Evolutionary conservation across 148 eudicot species (phyloP).

Genomic region (Rhododendron simsii): DNA sequence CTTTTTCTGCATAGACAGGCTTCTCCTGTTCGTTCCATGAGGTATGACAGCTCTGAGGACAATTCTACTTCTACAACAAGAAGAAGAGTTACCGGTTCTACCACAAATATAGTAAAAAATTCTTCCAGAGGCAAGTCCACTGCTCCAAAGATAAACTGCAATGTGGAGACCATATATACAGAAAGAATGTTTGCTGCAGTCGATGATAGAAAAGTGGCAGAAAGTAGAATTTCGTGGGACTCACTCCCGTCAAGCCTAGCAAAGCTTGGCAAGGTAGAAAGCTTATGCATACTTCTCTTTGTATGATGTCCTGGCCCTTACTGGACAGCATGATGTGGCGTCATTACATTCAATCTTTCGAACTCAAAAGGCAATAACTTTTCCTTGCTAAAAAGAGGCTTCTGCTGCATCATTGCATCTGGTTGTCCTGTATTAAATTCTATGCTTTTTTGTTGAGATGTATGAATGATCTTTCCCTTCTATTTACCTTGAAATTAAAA

Average conservation of each 20-base stretch:
- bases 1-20: slow-evolving; percentile 25
- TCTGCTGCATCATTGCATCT: neutral
- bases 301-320: neutral
- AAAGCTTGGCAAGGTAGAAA: slow-evolving; percentile 41
- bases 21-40: slow-evolving; percentile 36
- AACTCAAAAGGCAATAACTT: neutral
- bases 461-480: neutral
- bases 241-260: slow-evolving; percentile 34
- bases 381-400: neutral
- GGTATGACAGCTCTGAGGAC: slow-evolving; percentile 41
- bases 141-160: slow-evolving; percentile 7
- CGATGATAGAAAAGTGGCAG: slow-evolving; percentile 22
- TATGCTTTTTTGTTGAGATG: neutral
- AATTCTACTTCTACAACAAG: slow-evolving; percentile 20
- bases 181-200: neutral
- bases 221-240: slow-evolving; percentile 35
- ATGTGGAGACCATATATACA: slow-evolving; percentile 12
- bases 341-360: neutral
- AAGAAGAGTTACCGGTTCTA: slow-evolving; percentile 19
- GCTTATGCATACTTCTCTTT: neutral
- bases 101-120: slow-evolving; percentile 13
- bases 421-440: neutral
- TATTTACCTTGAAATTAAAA: neutral
- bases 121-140: slow-evolving; percentile 15
- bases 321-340: neutral